Conservation (phyloP, 257 asterid genomes). For the Handroanthus guayacan region DNA sequence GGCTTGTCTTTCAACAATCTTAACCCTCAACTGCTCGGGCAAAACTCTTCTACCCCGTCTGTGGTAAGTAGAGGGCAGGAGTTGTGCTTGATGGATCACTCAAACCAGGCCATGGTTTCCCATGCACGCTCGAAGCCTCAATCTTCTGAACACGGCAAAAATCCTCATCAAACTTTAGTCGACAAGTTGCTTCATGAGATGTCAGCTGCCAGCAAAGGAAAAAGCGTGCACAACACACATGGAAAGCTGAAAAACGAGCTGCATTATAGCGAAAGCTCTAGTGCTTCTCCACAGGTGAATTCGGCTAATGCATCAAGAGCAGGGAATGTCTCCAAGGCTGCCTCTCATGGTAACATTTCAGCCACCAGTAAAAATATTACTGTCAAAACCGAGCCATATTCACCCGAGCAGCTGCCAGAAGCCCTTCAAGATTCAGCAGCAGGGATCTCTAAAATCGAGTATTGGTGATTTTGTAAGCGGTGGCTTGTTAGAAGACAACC, state of each 20-base stretch:
- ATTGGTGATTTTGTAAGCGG: constrained; percentile 31
- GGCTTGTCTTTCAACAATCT: constrained; percentile 15
- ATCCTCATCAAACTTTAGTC: constrained; percentile 35
- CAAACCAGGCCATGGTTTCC: constrained; percentile 13
- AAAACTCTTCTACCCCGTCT: constrained; percentile 31
- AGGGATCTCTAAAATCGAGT: constrained; percentile 19
- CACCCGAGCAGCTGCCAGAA: constrained; percentile 36
- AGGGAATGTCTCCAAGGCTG: background rate
- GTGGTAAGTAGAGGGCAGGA: constrained; percentile 1
- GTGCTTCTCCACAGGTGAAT: too few species aligned
- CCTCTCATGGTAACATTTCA: constrained; percentile 16
- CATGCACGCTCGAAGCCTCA: constrained; percentile 17
- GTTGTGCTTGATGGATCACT: background rate
- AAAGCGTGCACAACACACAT: background rate
- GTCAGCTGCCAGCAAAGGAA: constrained; percentile 37
- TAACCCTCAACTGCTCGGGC: constrained; percentile 22
- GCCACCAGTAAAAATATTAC: background rate
- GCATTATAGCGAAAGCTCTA: background rate
- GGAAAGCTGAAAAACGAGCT: constrained; percentile 15
- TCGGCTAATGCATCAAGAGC: background rate
- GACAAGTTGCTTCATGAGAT: constrained; percentile 43
- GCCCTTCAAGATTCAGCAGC: constrained; percentile 14
- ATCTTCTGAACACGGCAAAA: constrained; percentile 21
- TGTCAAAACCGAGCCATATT: constrained; percentile 36
- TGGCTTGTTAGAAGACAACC: background rate